phyloP scores from a whole-genome alignment of 805 yeast species.

The Lachancea quebecensis region DNA sequence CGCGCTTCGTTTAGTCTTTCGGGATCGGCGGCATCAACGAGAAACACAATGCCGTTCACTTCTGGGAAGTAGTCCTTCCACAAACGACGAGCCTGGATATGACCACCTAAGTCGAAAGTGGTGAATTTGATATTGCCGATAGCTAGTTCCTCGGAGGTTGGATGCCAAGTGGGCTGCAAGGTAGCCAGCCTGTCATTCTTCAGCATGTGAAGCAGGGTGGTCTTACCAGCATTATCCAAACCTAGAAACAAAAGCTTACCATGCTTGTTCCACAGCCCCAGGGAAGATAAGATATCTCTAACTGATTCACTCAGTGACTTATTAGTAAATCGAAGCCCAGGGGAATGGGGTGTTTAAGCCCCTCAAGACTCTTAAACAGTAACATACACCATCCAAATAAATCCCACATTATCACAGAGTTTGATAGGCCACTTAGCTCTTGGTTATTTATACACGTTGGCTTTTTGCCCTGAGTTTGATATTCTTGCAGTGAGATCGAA shows the following conservation, averaged over 20 bases:
- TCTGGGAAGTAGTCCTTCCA: conserved; percentile 99
- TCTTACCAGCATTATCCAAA: conserved; percentile 96
- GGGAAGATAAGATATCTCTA: conserved; percentile 69
- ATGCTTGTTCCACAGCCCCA: conserved; percentile 88
- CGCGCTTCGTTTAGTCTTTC: conserved; percentile 92
- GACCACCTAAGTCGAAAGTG: conserved; percentile 98
- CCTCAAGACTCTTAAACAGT: neutral
- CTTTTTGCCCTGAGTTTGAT: no score
- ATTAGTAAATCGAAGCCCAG: conserved; percentile 8
- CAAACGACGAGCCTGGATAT: conserved; percentile 95
- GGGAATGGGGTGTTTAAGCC: no score
- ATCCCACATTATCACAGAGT: conserved; percentile 19
- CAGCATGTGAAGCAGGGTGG: conserved; percentile 78
- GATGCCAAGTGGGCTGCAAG: conserved; percentile 95
- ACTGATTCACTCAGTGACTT: conserved; percentile 31
- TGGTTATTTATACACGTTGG: no score
- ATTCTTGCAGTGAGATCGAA: no score
- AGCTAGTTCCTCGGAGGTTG: conserved; percentile 96
- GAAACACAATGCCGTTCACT: conserved; percentile 92
- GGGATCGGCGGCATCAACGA: conserved; percentile 95
- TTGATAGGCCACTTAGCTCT: no score
- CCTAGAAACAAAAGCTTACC: conserved; percentile 95
- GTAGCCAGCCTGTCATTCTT: conserved; percentile 97
- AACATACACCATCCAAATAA: conserved; percentile 32
- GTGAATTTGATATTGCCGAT: conserved; percentile 96